phyloP scores from a whole-genome alignment of 306 rosid species.

The Gastrolobium bilobum region DNA sequence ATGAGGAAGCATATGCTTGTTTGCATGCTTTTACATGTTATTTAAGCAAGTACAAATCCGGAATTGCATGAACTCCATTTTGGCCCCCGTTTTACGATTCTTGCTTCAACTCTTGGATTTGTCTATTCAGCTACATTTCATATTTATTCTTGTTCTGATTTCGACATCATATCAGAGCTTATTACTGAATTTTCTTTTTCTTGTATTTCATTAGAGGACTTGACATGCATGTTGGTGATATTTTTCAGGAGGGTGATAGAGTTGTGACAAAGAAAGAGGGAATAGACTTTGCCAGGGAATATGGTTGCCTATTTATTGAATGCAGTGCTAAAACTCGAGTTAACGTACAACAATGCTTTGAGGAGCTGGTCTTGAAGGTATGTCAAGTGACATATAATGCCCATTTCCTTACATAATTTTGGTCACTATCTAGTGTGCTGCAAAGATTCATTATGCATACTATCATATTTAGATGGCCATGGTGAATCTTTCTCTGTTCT shows the following conservation, averaged over 20 bases:
- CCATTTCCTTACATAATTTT: constrained; percentile 16
- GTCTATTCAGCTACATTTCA: constrained; percentile 16
- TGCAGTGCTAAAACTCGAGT: constrained; percentile 99
- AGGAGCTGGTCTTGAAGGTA: constrained; percentile 97
- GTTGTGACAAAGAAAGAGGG: constrained; percentile 95
- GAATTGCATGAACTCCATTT: not conserved
- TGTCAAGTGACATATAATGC: constrained; percentile 28
- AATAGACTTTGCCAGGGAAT: constrained; percentile 87
- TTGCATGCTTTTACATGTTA: constrained; percentile 8
- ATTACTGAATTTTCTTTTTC: constrained; percentile 15
- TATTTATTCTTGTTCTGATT: constrained; percentile 39
- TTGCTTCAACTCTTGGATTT: constrained; percentile 29
- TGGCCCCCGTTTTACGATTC: constrained; percentile 22
- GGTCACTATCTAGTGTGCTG: constrained; percentile 16
- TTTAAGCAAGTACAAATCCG: not conserved
- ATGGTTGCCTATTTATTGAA: constrained; percentile 91
- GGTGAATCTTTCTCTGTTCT: constrained; percentile 11
- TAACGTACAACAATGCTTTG: constrained; percentile 95
- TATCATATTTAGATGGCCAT: not conserved
- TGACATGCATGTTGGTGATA: constrained; percentile 40
- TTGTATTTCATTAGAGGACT: constrained; percentile 17
- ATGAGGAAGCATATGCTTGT: constrained; percentile 1
- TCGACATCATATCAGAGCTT: constrained; percentile 35
- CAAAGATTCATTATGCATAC: not conserved
- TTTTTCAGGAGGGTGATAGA: constrained; percentile 83